Base-by-base conservation (phyloP, 2,329 filamentous ascomycete genomes). In the Pseudogymnoascus sp. region DNA sequence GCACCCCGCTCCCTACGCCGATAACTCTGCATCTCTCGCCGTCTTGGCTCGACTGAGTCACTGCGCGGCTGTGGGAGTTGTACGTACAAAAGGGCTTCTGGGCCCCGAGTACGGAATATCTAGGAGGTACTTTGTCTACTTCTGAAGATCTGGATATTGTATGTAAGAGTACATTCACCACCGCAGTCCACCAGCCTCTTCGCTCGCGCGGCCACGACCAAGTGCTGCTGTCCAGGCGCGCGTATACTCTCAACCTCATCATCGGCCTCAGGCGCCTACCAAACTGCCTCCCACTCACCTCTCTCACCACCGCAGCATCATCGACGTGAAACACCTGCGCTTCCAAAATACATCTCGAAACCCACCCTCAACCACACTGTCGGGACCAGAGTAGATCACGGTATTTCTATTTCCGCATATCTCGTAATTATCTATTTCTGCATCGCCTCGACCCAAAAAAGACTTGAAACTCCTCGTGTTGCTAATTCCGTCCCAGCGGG, bases 61-160 rank as follows among this genome's bases (percentile, higher is more conserved):
- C 42, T 48, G 42, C n/a, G n/a, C 6, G n/a, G 37, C 4, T n/a
- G 12, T n/a, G 12, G 40, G 18, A 6, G 5, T 48, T 48, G 42
- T 29, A 48, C 42, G 42, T 48, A 48, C 42, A 48, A 48, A 48
- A 48, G 42, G 42, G 21, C 42, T 48, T 48, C 42, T 48, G 21
- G 42, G 37, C 42, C 42, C 40, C 8, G 40, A 21, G 3, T 3
- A 2, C 2, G 21, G 9, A 18, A 18, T 18, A 5, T 21, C 9
- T 21, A 42, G 18, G 39, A 21, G 37, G 42, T 45, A 27, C 40
- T 12, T 25, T 3, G 18, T 27, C 21, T 48, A 29, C 40, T 10
- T 40, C 37, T 40, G 37, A 9, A 21, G 21, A 18, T 40, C 7
- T 40, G 15, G 37, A 40, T 40, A 5, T 9, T 40, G 37, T 40